A percentile compares a stretch with the other conserved stretches of the same genome.
These are phyloP conservation scores for Diversispora epigaea DNA, from an alignment of 192 early-diverging fungal genomes.

Conservation along the genomic window DNA sequence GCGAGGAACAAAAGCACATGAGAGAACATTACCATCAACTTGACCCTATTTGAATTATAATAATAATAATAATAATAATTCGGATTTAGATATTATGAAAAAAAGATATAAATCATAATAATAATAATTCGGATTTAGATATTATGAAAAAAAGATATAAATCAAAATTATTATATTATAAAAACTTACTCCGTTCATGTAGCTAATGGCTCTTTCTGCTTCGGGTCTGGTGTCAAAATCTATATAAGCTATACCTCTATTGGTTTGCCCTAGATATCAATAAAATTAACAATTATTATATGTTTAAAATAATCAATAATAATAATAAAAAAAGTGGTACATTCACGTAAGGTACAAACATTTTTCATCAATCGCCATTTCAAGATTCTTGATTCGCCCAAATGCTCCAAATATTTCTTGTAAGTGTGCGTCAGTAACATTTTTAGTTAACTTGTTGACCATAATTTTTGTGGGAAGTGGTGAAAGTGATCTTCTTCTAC, in stretches of 20 bases:
- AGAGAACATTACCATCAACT: constrained; percentile 43
- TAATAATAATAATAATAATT: background rate
- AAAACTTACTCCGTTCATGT: constrained; percentile 47
- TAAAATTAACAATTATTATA: background rate
- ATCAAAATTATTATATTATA: background rate
- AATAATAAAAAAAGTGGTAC: background rate
- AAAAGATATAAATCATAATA: too few relatives aligned
- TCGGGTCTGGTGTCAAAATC: constrained; percentile 42
- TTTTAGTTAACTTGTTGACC: constrained; percentile 45
- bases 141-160: too few relatives aligned
- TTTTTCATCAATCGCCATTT: constrained; percentile 42
- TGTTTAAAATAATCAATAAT: background rate
- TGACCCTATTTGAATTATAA: constrained; percentile 38
- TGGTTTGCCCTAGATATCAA: constrained; percentile 35
- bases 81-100: background rate
- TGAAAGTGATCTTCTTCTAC: constrained; percentile 5
- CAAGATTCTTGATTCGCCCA: constrained; percentile 36
- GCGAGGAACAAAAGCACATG: constrained; percentile 36
- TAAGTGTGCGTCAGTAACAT: constrained; percentile 45
- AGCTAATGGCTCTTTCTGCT: constrained; percentile 46
- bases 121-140: background rate
- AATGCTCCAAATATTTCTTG: constrained; percentile 44
- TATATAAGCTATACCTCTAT: constrained; percentile 45
- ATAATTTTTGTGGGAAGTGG: constrained; percentile 33
- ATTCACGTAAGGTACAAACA: constrained; percentile 27